A percentile compares a stretch with the other conserved stretches of the same genome.
Conservation (phyloP, 495 filamentous ascomycete genomes). For the Penicillium turbatum region DNA sequence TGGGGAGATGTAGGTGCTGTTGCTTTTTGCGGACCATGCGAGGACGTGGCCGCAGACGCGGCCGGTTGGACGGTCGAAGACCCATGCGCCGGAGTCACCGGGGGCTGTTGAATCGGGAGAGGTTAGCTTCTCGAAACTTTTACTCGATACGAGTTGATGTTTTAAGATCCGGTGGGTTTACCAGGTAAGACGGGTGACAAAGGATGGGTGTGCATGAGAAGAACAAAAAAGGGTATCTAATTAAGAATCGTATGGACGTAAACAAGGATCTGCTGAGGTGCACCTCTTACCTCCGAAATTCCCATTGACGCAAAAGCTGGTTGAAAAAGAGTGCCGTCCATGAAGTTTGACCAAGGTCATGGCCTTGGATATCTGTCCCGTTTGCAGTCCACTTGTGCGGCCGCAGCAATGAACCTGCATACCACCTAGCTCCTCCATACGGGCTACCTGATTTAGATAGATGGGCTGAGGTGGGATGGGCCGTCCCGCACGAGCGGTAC, state of each 20-base stretch:
- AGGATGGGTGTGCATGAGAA: conserved; percentile 11
- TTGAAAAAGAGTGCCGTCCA: conserved; percentile 72
- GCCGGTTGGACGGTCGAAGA: conserved; percentile 76
- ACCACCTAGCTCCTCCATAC: conserved; percentile 58
- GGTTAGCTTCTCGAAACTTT: conserved; percentile 21
- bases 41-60: conserved; percentile 84
- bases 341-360: conserved; percentile 80
- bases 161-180: conserved; percentile 15
- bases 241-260: conserved; percentile 28
- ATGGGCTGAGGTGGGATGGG: conserved; percentile 30
- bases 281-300: conserved; percentile 58
- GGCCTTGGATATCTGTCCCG: conserved; percentile 65
- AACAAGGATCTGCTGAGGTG: conserved; percentile 21
- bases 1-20: conserved; percentile 82
- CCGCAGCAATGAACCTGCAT: conserved; percentile 83
- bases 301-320: conserved; percentile 74
- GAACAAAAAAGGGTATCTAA: conserved; percentile 30
- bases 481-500: conserved; percentile 12
- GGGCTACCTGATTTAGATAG: conserved; percentile 39
- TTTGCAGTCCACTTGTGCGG: conserved; percentile 81
- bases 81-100: conserved; percentile 91
- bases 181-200: conserved; percentile 10
- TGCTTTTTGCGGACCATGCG: conserved; percentile 72
- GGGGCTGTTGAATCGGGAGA: conserved; percentile 48
- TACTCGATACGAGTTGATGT: conserved; percentile 20